Evolutionary conservation across 345 rosid genomes (phyloP).

Genomic region (Dipteronia dyeriana): DNA sequence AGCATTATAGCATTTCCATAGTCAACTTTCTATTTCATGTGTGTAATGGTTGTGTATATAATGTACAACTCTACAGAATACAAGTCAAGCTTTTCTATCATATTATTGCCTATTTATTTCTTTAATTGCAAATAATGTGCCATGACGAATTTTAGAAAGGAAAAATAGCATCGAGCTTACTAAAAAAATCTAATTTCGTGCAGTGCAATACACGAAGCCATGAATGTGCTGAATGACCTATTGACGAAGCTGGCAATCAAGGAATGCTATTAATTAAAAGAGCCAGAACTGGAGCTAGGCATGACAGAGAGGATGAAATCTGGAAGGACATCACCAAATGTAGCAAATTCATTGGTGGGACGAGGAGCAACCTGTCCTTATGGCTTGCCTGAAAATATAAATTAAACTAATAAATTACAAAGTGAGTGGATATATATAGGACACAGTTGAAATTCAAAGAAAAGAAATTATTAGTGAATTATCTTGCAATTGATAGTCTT

Average conservation of each 20-base stretch:
- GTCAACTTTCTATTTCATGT: no score
- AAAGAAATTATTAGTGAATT: no score
- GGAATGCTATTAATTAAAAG: not conserved
- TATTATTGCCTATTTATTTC: no score
- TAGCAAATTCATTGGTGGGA: not conserved
- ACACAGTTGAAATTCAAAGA: not conserved
- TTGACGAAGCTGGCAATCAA: not conserved
- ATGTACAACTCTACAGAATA: no score
- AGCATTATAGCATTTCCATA: no score
- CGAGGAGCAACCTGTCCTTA: not conserved
- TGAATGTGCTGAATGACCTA: no score
- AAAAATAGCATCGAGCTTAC: not conserved
- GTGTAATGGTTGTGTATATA: no score
- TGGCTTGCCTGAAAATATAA: constrained; percentile 9
- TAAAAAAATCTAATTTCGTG: not conserved
- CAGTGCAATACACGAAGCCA: not conserved
- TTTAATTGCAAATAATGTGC: not conserved
- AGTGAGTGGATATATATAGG: not conserved
- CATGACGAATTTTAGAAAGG: not conserved
- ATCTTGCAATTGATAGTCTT: not conserved
- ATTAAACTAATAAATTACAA: not conserved
- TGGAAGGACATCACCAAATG: not conserved
- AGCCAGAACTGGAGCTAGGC: not conserved
- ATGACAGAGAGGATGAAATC: constrained; percentile 14
- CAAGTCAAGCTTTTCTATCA: no score